Base-by-base conservation (phyloP, 176 grass and related monocot species). In the Thalia dealbata region DNA sequence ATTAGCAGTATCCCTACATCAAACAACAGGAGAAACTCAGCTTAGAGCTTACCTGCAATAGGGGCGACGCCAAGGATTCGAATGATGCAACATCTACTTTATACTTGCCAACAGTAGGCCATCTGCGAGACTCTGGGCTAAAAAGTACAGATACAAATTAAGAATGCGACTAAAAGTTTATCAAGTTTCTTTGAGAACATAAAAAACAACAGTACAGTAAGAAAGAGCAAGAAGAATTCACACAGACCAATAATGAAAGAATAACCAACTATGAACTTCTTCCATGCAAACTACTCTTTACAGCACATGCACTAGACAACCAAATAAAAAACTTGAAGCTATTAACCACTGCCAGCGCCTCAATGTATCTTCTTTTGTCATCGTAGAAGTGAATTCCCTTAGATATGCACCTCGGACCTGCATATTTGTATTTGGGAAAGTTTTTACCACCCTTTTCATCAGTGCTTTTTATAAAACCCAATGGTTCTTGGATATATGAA, bases 101-200 rank as follows among this genome's bases (percentile, higher is more conserved):
- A 79, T 93, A 99, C 70, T 87, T 93, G 64, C 95, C 85, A 83
- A 91, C 95, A 69, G 64, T 87, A 77, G 90, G 95, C 95, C 95
- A 91, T 77, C 83, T 84, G 42, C 69, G 42, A 83, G 87, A 88
- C 72, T 93, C 90, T 10, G 79, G 62, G 76, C 95, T 91, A 76
- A 71, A 38, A 92, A 73, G 70, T 61, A 21, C 60, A 50, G 54
- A 68, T 28, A 86, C 23, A 70, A 56, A 13, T 78, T 45, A 77
- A 61, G 2, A 15, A 24, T 21, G 52, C 32, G 69, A n/a, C 69
- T 10, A 14, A 52, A 71, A 51, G 26, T 14, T 32, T 21, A 3
- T 43, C 1, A 69, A 45, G 2, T 44, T 15, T 23, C 18, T 14
- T 69, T 16, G 6, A 30, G 5, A 43, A 71, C 69, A 28, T 29